A percentile compares a stretch with the other conserved stretches of the same genome.
These are phyloP conservation scores for Mycena pura DNA, from an alignment of 768 basidiomycete genomes.

Conservation along the genomic window DNA sequence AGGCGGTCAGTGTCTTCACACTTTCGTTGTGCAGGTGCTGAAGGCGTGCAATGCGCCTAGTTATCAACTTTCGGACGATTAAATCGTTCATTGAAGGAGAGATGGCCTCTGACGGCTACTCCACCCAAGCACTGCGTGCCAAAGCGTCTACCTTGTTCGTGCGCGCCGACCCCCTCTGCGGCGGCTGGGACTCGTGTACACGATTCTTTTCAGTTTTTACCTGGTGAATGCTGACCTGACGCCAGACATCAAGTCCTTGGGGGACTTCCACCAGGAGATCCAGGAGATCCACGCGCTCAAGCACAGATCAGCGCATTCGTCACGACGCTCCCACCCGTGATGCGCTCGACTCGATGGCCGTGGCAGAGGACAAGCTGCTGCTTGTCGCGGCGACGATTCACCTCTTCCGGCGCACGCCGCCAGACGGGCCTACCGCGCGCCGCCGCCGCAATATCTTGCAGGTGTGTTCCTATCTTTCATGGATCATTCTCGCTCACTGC, in stretches of 20 bases:
- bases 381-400: conserved; percentile 69
- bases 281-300: conserved; percentile 70
- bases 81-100: conserved; percentile 68
- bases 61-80: conserved; percentile 62
- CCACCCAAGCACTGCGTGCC: conserved; percentile 67
- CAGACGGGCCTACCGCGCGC: conserved; percentile 65
- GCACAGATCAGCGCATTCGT: conserved; percentile 67
- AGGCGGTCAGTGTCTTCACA: conserved; percentile 50
- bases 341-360: conserved; percentile 60
- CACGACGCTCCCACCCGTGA: conserved; percentile 67
- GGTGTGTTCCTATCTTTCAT: too few relatives aligned
- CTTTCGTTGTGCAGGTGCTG: conserved; percentile 7
- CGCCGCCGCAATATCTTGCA: too few relatives aligned
- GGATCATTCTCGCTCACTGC: too few relatives aligned
- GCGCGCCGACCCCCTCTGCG: conserved; percentile 65
- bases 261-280: conserved; percentile 54
- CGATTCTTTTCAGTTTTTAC: background rate
- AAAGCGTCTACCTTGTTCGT: conserved; percentile 82
- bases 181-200: conserved; percentile 67
- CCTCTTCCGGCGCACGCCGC: conserved; percentile 66
- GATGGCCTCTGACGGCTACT: conserved; percentile 63
- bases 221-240: conserved; percentile 12
- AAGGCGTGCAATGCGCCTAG: conserved; percentile 57
- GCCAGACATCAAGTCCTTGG: conserved; percentile 52
- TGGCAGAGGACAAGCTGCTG: conserved; percentile 61